Evolutionary conservation across 2,329 filamentous ascomycete species (phyloP).

Genomic region (Pseudogymnoascus sp.): DNA sequence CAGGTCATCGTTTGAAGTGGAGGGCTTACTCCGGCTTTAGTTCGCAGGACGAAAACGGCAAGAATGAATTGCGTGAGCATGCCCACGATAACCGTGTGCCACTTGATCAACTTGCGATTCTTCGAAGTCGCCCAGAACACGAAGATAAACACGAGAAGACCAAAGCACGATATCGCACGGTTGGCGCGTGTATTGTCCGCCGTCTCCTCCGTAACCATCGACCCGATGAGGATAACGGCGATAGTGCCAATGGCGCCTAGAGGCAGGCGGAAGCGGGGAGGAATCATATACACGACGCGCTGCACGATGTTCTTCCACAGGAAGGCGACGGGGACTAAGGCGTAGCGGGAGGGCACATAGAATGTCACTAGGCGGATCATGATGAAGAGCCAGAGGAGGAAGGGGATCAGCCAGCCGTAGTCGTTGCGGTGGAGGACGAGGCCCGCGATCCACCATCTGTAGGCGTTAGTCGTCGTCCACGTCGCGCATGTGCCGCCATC

Average conservation of each 20-base stretch:
- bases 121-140: constrained; percentile 63
- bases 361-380: constrained; percentile 66
- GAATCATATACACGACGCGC: constrained; percentile 52
- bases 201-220: constrained; percentile 64
- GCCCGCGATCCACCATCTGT: constrained; percentile 67
- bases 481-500: not conserved
- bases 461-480: constrained; percentile 15
- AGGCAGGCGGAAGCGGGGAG: constrained; percentile 55
- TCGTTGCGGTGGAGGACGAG: constrained; percentile 64
- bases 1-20: too few species aligned
- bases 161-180: constrained; percentile 73
- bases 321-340: constrained; percentile 58
- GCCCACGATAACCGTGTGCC: constrained; percentile 78
- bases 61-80: constrained; percentile 85
- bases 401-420: constrained; percentile 75
- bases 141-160: constrained; percentile 62
- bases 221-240: constrained; percentile 66
- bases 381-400: constrained; percentile 70
- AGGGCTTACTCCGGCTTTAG: constrained; percentile 50
- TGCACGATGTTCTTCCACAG: constrained; percentile 60
- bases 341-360: constrained; percentile 59
- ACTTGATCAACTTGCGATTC: constrained; percentile 55
- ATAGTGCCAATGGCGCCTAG: constrained; percentile 57
- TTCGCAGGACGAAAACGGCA: constrained; percentile 80
- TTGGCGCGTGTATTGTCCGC: constrained; percentile 71